Percentiles rank a stretch among this genome's conserved stretches.
phyloP scores from a whole-genome alignment of 768 basidiomycete species.

The Sarcomyxa edulis region DNA sequence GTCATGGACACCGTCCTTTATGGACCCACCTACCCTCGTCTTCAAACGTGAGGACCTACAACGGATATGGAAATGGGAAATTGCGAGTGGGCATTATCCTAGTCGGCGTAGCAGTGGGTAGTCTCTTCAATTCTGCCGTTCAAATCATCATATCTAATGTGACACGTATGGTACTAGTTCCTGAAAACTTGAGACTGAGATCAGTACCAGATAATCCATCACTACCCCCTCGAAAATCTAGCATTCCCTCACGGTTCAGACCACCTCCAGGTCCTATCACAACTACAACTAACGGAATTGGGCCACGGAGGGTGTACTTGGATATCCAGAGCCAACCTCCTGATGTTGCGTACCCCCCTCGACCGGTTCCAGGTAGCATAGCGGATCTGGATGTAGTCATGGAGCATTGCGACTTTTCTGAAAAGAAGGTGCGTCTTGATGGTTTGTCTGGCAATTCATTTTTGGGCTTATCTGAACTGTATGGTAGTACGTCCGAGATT shows the following conservation, averaged over 20 bases:
- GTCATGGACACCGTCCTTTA: conserved; percentile 52
- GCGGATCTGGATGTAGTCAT: conserved; percentile 87
- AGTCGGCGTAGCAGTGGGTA: conserved; percentile 70
- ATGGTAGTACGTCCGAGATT: conserved; percentile 90
- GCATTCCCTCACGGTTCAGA: conserved; percentile 44
- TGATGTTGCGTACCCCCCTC: conserved; percentile 76
- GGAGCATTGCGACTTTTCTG: conserved; percentile 89
- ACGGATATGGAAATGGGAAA: conserved; percentile 94
- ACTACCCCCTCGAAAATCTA: conserved; percentile 47
- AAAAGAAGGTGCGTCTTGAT: conserved; percentile 52
- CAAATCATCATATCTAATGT: conserved; percentile 4
- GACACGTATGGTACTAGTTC: conserved; percentile 42
- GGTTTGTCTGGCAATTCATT: conserved; percentile 1
- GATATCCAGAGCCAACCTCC: conserved; percentile 59
- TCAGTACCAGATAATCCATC: conserved; percentile 64
- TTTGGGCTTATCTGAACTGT: conserved; percentile 11
- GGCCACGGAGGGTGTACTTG: conserved; percentile 74
- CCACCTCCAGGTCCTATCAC: conserved; percentile 40
- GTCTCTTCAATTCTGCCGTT: conserved; percentile 1
- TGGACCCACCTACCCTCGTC: conserved; percentile 67
- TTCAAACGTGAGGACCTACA: conserved; percentile 76
- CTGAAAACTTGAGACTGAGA: conserved; percentile 59
- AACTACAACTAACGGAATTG: conserved; percentile 63
- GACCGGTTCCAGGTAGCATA: conserved; percentile 80
- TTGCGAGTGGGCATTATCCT: conserved; percentile 91